A percentile compares a stretch with the other conserved stretches of the same genome.
Evolutionary conservation across 2,329 filamentous ascomycete species (phyloP).

Genomic region (Cladosporium austrohemisphaericum): DNA sequence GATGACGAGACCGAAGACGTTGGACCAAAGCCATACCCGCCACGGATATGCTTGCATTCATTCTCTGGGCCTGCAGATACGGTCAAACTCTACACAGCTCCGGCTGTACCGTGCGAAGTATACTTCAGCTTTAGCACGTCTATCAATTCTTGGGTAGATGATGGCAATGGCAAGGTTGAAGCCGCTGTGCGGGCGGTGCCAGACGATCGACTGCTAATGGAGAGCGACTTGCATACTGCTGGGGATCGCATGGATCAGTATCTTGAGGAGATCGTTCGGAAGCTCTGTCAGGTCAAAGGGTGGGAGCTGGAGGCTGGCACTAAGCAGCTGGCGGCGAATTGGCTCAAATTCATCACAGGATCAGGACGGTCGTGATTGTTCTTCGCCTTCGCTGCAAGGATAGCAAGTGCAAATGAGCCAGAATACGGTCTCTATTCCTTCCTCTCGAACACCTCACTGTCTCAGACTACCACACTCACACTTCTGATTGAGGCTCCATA

Average conservation of each 20-base stretch:
- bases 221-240: slow-evolving; percentile 85
- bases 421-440: too few species aligned
- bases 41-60: slow-evolving; percentile 87
- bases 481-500: too few species aligned
- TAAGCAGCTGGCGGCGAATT: slow-evolving; percentile 66
- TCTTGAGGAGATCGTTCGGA: slow-evolving; percentile 71
- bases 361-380: background rate
- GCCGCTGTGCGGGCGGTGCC: slow-evolving; percentile 71
- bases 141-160: slow-evolving; percentile 61
- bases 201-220: slow-evolving; percentile 73
- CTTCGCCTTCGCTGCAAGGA: background rate
- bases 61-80: slow-evolving; percentile 76
- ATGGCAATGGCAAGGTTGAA: slow-evolving; percentile 51
- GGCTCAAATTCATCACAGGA: slow-evolving; percentile 62
- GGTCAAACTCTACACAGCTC: slow-evolving; percentile 72
- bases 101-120: slow-evolving; percentile 67
- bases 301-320: slow-evolving; percentile 75
- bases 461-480: too few species aligned
- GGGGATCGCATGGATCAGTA: slow-evolving; percentile 74
- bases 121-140: slow-evolving; percentile 85
- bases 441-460: too few species aligned
- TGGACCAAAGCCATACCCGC: slow-evolving; percentile 64
- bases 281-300: slow-evolving; percentile 70
- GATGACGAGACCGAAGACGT: slow-evolving; percentile 17
- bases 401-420: too few species aligned